Conservation (phyloP, 2,329 filamentous ascomycete species). For the Curvularia lunata region DNA sequence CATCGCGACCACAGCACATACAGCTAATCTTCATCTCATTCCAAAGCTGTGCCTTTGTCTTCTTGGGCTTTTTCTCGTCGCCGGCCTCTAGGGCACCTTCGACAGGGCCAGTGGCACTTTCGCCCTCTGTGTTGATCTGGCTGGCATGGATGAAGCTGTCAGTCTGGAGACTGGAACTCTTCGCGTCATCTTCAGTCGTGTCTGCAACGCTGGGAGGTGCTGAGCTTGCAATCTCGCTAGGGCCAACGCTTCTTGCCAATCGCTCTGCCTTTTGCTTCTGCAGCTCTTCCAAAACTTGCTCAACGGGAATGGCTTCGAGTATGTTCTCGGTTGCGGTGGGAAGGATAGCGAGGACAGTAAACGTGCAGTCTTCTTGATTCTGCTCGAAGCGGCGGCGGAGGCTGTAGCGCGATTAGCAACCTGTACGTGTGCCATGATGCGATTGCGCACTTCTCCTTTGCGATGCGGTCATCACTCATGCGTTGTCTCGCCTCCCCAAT, state of each 20-base stretch:
- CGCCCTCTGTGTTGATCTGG: slow-evolving; percentile 64
- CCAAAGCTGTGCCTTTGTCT: slow-evolving; percentile 93
- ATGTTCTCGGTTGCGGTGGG: slow-evolving; percentile 92
- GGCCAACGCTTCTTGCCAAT: slow-evolving; percentile 64
- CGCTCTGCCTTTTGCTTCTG: slow-evolving; percentile 89
- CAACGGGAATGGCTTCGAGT: slow-evolving; percentile 84
- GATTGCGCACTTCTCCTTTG: slow-evolving; percentile 84
- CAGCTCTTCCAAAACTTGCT: slow-evolving; percentile 89
- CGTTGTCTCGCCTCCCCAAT: slow-evolving; percentile 92
- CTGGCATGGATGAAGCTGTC: slow-evolving; percentile 85
- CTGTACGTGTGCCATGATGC: too few species aligned
- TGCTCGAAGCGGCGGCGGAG: slow-evolving; percentile 95
- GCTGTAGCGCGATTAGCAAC: slow-evolving; percentile 56
- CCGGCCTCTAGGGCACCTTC: slow-evolving; percentile 51
- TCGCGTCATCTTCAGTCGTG: slow-evolving; percentile 74
- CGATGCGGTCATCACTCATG: slow-evolving; percentile 94
- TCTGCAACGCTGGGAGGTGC: slow-evolving; percentile 69
- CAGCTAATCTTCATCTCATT: slow-evolving; percentile 96
- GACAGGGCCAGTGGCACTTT: slow-evolving; percentile 52
- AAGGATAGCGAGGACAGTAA: slow-evolving; percentile 93
- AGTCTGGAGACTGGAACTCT: slow-evolving; percentile 77
- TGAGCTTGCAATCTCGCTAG: slow-evolving; percentile 65
- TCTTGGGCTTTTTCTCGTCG: slow-evolving; percentile 63
- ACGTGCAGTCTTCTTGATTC: slow-evolving; percentile 98
- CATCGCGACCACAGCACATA: slow-evolving; percentile 55